Percentiles rank a stretch among this genome's conserved stretches.
Evolutionary conservation across 2,329 filamentous ascomycete genomes (phyloP).

Genomic region (Sphaerulina musiva): DNA sequence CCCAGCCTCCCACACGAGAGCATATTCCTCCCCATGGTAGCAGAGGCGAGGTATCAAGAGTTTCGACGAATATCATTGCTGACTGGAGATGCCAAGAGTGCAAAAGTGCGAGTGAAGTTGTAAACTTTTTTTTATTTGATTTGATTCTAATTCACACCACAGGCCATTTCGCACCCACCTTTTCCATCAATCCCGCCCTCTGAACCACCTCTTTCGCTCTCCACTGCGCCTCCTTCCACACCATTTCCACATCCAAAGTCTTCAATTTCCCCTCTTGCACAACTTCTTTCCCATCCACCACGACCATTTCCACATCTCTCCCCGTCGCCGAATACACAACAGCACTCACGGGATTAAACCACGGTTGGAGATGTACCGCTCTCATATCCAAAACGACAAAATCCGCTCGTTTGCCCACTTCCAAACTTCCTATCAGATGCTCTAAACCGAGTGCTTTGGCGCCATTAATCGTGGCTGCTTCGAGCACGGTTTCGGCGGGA

Average conservation of each 20-base stretch:
- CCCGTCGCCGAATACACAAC: slow-evolving; percentile 43
- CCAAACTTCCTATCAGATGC: background rate
- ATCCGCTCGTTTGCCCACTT: slow-evolving; percentile 16
- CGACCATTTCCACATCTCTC: slow-evolving; percentile 40
- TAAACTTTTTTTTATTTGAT: too few relatives aligned
- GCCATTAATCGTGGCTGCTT: background rate
- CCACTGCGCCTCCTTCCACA: background rate
- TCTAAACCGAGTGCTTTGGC: background rate
- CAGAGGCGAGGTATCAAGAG: too few relatives aligned
- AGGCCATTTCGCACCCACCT: background rate
- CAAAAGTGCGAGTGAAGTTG: too few relatives aligned
- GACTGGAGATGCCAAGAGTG: too few relatives aligned
- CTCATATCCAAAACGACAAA: slow-evolving; percentile 35
- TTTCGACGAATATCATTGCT: too few relatives aligned
- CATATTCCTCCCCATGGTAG: too few relatives aligned
- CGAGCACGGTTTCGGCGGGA: background rate
- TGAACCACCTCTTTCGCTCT: background rate
- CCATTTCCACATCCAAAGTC: background rate
- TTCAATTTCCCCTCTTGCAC: background rate
- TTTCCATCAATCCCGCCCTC: background rate
- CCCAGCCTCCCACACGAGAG: too few relatives aligned
- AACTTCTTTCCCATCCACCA: slow-evolving; percentile 37
- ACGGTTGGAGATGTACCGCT: slow-evolving; percentile 12
- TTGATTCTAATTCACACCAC: background rate
- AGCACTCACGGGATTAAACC: slow-evolving; percentile 36